Conservation (phyloP, 176 grass and related monocot species). For the Zea luxurians region DNA sequence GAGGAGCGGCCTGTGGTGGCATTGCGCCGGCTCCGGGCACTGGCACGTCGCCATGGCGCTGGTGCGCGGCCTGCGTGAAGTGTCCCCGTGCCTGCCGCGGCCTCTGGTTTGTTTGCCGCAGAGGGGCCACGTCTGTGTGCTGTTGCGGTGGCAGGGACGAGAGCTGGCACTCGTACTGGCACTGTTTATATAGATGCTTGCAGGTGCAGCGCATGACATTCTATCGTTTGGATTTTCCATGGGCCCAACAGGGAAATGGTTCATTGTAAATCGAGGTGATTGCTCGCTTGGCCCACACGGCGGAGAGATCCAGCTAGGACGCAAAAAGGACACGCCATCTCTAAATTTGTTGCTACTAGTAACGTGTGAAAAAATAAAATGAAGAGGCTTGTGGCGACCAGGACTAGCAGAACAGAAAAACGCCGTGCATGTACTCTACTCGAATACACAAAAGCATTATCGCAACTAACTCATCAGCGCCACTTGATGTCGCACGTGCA, state of each 20-base stretch:
- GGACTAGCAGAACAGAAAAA: not conserved
- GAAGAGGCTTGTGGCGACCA: not conserved
- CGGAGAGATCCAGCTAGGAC: constrained; percentile 25
- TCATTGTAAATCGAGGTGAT: not conserved
- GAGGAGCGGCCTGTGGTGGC: constrained; percentile 43
- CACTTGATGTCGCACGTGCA: not conserved
- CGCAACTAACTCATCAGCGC: not conserved
- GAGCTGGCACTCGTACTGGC: constrained; percentile 13
- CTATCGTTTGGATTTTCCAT: constrained; percentile 9
- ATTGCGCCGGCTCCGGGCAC: constrained; percentile 45
- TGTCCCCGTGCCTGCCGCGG: constrained; percentile 26
- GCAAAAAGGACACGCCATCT: not conserved
- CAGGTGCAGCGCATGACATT: not conserved
- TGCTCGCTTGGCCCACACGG: not conserved
- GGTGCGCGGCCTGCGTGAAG: not conserved
- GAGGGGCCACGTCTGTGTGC: constrained; percentile 16
- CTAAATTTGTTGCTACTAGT: not conserved
- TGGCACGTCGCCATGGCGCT: constrained; percentile 46
- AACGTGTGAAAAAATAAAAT: not conserved
- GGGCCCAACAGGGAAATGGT: not conserved
- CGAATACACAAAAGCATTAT: not conserved
- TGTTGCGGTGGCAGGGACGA: constrained; percentile 6
- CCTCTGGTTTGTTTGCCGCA: constrained; percentile 38
- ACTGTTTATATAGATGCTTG: constrained; percentile 33
- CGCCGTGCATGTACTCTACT: not conserved